Evolutionary conservation across 1,284 basidiomycete genomes (phyloP).

Genomic region (Leccinum insolens): DNA sequence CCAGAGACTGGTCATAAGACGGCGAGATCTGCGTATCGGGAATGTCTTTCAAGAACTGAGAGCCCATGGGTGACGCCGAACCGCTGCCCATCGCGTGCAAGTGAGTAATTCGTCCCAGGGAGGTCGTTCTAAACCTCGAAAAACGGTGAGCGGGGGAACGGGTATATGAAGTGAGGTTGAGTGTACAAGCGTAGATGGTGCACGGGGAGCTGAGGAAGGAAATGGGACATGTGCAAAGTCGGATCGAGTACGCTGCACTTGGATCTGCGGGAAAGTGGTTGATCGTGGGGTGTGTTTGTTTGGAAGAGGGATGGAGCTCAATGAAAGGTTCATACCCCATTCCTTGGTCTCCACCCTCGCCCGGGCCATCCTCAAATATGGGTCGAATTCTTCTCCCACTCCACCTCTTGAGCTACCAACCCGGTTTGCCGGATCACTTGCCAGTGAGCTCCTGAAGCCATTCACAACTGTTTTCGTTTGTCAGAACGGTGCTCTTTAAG

Average conservation of each 20-base stretch:
- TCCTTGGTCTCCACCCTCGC: constrained; percentile 9
- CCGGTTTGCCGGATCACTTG: constrained; percentile 18
- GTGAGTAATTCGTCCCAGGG: constrained; percentile 29
- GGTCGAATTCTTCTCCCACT: constrained; percentile 22
- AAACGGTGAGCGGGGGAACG: constrained; percentile 23
- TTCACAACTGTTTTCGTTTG: constrained; percentile 7
- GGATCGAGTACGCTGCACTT: constrained; percentile 26
- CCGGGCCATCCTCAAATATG: constrained; percentile 22
- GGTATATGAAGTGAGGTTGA: constrained; percentile 28
- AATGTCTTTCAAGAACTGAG: constrained; percentile 62
- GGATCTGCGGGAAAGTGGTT: constrained; percentile 28
- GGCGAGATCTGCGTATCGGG: constrained; percentile 72
- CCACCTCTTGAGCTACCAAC: constrained; percentile 4
- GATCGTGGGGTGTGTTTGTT: constrained; percentile 16
- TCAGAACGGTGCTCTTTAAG: constrained; percentile 17
- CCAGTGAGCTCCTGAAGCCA: constrained; percentile 25
- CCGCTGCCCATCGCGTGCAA: constrained; percentile 20
- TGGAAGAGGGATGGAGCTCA: constrained; percentile 17
- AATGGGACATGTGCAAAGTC: constrained; percentile 19
- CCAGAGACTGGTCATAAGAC: constrained; percentile 73
- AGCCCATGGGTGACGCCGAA: constrained; percentile 22
- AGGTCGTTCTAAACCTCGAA: constrained; percentile 33
- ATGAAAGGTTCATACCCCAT: constrained; percentile 21
- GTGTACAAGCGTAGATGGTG: constrained; percentile 29
- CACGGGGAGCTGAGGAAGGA: constrained; percentile 11